Evolutionary conservation across 2,329 filamentous ascomycete genomes (phyloP).

Genomic region (Monosporascus sp.): DNA sequence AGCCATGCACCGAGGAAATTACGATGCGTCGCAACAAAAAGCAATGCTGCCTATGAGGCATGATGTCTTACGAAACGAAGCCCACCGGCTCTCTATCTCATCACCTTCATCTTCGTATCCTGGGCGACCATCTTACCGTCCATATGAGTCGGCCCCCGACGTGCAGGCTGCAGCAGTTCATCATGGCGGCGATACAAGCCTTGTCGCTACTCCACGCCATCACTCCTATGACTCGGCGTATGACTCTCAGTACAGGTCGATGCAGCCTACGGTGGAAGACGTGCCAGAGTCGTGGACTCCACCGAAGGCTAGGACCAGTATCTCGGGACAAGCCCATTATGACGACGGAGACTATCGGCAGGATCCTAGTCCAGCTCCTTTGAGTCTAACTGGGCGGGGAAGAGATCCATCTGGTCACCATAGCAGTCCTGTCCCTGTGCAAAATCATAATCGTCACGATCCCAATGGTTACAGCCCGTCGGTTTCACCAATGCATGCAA

Average conservation of each 20-base stretch:
- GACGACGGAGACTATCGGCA: constrained; percentile 36
- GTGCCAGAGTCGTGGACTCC: constrained; percentile 48
- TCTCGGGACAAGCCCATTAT: constrained; percentile 20
- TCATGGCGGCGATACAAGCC: constrained; percentile 27
- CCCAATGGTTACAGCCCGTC: constrained; percentile 23
- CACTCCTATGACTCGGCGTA: constrained; percentile 45
- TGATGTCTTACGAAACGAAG: constrained; percentile 52
- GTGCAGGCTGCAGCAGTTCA: constrained; percentile 26
- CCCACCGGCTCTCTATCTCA: constrained; percentile 44
- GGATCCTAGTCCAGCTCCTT: constrained; percentile 36
- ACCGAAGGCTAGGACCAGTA: constrained; percentile 20
- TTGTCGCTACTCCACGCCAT: constrained; percentile 36
- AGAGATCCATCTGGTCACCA: constrained; percentile 27
- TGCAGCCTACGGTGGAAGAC: constrained; percentile 61
- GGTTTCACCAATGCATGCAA: constrained; percentile 26
- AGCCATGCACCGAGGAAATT: constrained; percentile 32
- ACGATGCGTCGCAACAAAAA: constrained; percentile 37
- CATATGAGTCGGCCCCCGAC: constrained; percentile 42
- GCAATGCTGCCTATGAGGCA: constrained; percentile 47
- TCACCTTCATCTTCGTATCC: constrained; percentile 40
- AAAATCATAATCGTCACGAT: constrained; percentile 22
- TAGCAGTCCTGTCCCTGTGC: constrained; percentile 16
- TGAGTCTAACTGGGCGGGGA: constrained; percentile 35
- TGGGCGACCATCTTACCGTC: constrained; percentile 47
- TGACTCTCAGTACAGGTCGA: constrained; percentile 41